These are phyloP conservation scores for Fagopyrum homotropicum DNA, from an alignment of 148 eudicot species.

Conservation along the genomic window DNA sequence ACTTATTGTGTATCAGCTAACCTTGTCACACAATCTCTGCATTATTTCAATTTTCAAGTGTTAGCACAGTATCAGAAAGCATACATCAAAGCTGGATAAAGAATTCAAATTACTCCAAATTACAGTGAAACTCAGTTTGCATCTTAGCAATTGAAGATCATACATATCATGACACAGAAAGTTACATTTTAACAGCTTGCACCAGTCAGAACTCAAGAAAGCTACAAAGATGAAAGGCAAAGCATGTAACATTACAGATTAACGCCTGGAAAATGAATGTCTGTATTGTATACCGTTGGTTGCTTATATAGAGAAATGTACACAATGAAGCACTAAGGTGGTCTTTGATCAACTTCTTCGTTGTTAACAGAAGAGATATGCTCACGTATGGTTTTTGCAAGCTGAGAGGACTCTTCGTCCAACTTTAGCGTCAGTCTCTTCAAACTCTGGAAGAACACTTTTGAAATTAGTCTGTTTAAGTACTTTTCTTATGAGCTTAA, in stretches of 20 bases:
- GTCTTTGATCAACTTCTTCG: conserved; percentile 36
- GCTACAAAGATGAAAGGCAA: background rate
- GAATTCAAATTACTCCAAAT: background rate
- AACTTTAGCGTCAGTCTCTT: conserved; percentile 50
- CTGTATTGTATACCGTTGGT: background rate
- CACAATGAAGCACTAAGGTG: conserved; percentile 7
- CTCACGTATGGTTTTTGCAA: conserved; percentile 57
- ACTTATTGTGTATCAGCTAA: no score
- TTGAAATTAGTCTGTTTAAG: background rate
- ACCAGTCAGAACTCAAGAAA: background rate
- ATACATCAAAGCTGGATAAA: background rate
- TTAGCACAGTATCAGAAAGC: no score
- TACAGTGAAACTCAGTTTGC: background rate
- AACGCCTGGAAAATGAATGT: background rate
- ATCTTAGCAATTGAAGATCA: background rate
- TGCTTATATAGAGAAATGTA: conserved; percentile 6
- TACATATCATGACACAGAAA: conserved; percentile 1
- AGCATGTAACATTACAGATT: background rate
- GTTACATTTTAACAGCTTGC: background rate
- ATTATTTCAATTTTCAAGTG: no score
- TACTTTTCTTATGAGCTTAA: background rate
- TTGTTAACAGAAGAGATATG: conserved; percentile 28
- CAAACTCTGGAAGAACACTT: conserved; percentile 47
- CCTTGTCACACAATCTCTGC: no score
- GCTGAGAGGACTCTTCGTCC: conserved; percentile 55